Evolutionary conservation across 2,329 filamentous ascomycete species (phyloP), one percentile per base, ranked within the genome.

Genomic region (Aspergillus intermedius): DNA sequence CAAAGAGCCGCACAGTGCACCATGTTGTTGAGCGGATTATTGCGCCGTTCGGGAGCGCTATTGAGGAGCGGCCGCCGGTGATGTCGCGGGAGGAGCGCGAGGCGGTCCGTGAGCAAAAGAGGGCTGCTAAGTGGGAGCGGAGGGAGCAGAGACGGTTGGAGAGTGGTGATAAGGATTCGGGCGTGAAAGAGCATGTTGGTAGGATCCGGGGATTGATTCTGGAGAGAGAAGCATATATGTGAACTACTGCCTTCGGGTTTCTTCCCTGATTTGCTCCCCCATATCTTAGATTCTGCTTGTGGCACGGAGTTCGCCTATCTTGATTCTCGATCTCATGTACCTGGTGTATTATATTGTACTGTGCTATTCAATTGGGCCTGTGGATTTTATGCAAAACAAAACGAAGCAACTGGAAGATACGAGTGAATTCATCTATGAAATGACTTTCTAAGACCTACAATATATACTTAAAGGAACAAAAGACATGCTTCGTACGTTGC

Each of bases 311-410:
- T 39, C 17, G 15, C 35, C 35, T 39, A 15, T 39, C 15, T 10
- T 19, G 35, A n/a, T 25, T 42, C 10, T 42, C 12, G 12, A 42
- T 43, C 8, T n/a, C 15, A 43, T 43, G 41, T 43, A 43, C 23
- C 23, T 25, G 30, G 41, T 43, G 41, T 43, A 43, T 28, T 43
- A 43, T 43, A 35, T 35, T 34, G 17, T 35, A 19, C 9, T 22
- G 10, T 32, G 17, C 5, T 19, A 35, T 44, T 30, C 25, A 30
- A 30, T 30, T 30, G 25, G 25, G 10, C 25, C 25, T 17, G n/a
- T 34, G 25, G n/a, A 28, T 13, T 44, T 44, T 13, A 44, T 44
- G 82, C 71, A 0, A 87, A 75, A 0, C 91, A 89, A 2, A 88
- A 76, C 9, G 3, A 30, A 12, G 10, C 10, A 4, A 30, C 4